phyloP scores from a whole-genome alignment of 352 stramenopile species.

The Phytopythium montanum region DNA sequence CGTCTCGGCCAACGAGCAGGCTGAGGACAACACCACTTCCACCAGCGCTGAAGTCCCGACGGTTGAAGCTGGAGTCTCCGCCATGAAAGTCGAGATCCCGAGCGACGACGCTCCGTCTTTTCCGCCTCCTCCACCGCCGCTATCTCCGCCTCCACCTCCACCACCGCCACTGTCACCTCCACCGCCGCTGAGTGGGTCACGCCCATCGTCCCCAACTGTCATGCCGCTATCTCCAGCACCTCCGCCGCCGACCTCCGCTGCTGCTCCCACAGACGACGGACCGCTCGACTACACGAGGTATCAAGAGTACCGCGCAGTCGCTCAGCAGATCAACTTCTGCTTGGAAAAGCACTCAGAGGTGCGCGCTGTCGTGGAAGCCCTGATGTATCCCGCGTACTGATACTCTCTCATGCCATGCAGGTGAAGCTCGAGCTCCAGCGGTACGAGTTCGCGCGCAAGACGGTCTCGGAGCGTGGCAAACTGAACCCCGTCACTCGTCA shows the following conservation, averaged over 20 bases:
- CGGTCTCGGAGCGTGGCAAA: constrained; percentile 56
- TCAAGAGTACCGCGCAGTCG: constrained; percentile 58
- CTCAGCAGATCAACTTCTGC: constrained; percentile 78
- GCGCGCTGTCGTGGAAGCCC: constrained; percentile 18
- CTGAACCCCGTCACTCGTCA: constrained; percentile 64
- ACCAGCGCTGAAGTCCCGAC: neutral
- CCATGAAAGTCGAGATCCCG: neutral
- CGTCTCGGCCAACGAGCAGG: neutral
- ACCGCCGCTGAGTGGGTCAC: constrained; percentile 14
- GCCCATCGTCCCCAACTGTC: constrained; percentile 33
- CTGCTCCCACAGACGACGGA: constrained; percentile 5
- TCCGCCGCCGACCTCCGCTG: constrained; percentile 9
- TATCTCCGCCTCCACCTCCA: constrained; percentile 26
- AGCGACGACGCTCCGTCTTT: constrained; percentile 17
- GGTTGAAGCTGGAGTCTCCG: neutral
- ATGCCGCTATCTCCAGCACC: constrained; percentile 31
- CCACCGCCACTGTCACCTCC: constrained; percentile 17
- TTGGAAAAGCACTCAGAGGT: constrained; percentile 74
- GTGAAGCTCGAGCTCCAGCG: constrained; percentile 82
- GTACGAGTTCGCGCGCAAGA: constrained; percentile 72
- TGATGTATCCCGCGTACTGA: neutral
- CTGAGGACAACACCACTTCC: neutral
- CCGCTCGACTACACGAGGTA: constrained; percentile 77
- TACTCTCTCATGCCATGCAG: constrained; percentile 15
- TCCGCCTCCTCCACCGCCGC: constrained; percentile 39